Percentiles rank a stretch among this genome's conserved stretches.
These are phyloP conservation scores for Pisolithus tinctorius DNA, from an alignment of 768 basidiomycete species.

Conservation along the genomic window DNA sequence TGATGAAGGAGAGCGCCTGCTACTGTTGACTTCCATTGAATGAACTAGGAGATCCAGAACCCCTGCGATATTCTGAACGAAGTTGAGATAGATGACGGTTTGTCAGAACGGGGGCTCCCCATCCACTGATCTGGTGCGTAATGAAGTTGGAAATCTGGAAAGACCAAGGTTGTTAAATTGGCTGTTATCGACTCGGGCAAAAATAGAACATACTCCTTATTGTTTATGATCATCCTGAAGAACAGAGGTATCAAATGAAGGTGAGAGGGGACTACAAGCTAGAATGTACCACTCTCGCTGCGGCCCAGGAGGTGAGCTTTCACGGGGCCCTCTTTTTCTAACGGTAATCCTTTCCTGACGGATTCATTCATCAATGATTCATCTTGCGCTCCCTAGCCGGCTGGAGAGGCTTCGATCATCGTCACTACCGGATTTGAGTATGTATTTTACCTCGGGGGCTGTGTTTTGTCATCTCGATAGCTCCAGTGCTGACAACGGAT, in stretches of 20 bases:
- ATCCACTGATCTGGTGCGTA: constrained; percentile 67
- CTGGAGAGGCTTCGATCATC: no score
- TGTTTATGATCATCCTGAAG: constrained; percentile 61
- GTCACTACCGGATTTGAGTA: no score
- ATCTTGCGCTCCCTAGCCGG: constrained; percentile 53
- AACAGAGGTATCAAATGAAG: no score
- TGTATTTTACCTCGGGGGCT: no score
- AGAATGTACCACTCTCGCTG: constrained; percentile 54
- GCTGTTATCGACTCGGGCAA: background rate
- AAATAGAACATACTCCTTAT: constrained; percentile 52
- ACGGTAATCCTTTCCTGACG: constrained; percentile 50
- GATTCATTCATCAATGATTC: constrained; percentile 69
- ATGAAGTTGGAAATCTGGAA: constrained; percentile 71
- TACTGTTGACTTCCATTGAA: constrained; percentile 42
- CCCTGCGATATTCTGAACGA: constrained; percentile 64
- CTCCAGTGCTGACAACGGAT: no score
- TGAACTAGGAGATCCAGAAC: constrained; percentile 53
- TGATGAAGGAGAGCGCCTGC: constrained; percentile 14
- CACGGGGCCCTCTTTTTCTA: constrained; percentile 60
- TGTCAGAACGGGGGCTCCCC: constrained; percentile 65
- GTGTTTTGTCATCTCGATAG: no score
- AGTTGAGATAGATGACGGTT: constrained; percentile 69
- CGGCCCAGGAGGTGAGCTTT: constrained; percentile 74
- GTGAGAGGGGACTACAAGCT: background rate
- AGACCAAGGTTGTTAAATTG: background rate